phyloP scores from a whole-genome alignment of 495 filamentous ascomycete species.

The Hypoxylon intermedium region DNA sequence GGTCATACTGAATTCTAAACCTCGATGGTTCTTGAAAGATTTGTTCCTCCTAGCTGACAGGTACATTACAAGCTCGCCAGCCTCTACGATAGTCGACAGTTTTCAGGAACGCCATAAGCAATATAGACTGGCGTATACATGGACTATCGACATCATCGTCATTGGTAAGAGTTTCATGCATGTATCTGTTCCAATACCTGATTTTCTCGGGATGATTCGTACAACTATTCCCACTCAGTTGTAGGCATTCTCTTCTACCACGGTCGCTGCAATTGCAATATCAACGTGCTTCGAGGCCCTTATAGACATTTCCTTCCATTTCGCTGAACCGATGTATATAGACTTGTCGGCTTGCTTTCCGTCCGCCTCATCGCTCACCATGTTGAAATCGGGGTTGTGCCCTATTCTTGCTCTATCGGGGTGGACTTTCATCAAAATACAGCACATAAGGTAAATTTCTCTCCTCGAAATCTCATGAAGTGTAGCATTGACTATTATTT shows the following conservation, averaged over 20 bases:
- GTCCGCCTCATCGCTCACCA: background rate
- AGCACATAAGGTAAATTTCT: background rate
- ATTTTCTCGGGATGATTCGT: background rate
- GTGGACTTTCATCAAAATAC: constrained; percentile 1
- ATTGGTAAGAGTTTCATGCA: background rate
- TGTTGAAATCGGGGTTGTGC: background rate
- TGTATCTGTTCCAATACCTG: background rate
- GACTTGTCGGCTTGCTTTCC: background rate
- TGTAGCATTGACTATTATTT: constrained; percentile 1
- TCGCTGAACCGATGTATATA: background rate
- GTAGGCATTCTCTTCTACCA: background rate
- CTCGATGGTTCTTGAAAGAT: too few species aligned
- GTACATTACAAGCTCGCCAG: too few species aligned
- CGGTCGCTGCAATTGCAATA: background rate
- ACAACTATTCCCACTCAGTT: background rate
- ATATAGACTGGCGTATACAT: too few species aligned
- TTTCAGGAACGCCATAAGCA: too few species aligned
- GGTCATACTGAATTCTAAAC: too few species aligned
- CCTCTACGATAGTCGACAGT: too few species aligned
- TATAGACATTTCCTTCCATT: background rate
- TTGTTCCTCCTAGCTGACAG: too few species aligned
- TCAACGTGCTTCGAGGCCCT: background rate
- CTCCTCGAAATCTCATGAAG: background rate
- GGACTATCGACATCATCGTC: background rate
- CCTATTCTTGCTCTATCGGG: background rate